These are phyloP conservation scores for Beauveria bassiana DNA, from an alignment of 2,329 filamentous ascomycete genomes.

Conservation along the genomic window DNA sequence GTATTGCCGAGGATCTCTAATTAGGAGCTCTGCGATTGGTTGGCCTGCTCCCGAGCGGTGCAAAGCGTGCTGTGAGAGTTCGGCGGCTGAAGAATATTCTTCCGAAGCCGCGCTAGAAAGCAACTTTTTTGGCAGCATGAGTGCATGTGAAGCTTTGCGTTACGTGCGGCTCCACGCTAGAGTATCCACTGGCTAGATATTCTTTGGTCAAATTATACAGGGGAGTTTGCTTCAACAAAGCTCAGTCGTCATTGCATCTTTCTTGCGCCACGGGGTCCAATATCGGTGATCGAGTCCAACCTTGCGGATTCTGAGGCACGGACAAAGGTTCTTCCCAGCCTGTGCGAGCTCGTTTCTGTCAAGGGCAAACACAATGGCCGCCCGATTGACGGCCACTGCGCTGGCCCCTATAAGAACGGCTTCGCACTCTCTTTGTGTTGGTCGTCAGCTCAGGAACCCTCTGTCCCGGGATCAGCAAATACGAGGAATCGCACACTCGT, in stretches of 20 bases:
- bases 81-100: constrained; percentile 22
- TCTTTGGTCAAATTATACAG: not conserved
- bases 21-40: constrained; percentile 38
- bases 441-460: constrained; percentile 14
- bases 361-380: constrained; percentile 20
- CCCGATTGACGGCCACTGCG: constrained; percentile 17
- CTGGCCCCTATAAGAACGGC: constrained; percentile 19
- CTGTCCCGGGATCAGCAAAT: constrained; percentile 19
- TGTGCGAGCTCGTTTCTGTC: not conserved
- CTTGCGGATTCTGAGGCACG: no score
- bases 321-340: no score
- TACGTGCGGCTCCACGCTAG: not conserved
- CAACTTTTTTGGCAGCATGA: not conserved
- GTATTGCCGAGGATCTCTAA: constrained; percentile 46
- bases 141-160: constrained; percentile 20
- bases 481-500: constrained; percentile 34
- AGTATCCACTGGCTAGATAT: not conserved
- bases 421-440: constrained; percentile 19
- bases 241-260: not conserved
- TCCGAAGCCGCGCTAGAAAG: constrained; percentile 11
- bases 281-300: not conserved
- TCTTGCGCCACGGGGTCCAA: not conserved
- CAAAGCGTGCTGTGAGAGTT: constrained; percentile 17
- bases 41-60: constrained; percentile 17
- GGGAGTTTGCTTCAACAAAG: not conserved